Evolutionary conservation across 768 basidiomycete genomes (phyloP), one percentile per base, ranked within the genome.

Genomic region (Boletus reticuloceps): DNA sequence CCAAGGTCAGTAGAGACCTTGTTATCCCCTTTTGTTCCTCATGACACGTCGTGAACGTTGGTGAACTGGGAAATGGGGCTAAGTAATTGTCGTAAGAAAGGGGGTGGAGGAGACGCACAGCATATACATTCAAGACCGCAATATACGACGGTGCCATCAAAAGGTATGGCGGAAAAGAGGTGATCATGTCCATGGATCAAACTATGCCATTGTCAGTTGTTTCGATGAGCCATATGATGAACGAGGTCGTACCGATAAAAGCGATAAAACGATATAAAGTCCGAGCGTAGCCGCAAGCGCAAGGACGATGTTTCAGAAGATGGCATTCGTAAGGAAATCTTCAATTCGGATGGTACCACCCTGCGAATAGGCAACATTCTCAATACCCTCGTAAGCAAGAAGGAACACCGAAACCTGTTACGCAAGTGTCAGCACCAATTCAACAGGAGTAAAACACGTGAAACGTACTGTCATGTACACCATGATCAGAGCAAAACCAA

Each of bases 141-240:
- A 96, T 95, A 63, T 95, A 98, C 0, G 92, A 93, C 2, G 95
- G 95, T 1, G 93, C 91, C 78, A 98, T 84, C 56, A 96, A 80
- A 25, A 90, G 69, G 66, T 95, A 95, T 69, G 93, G 95, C 17
- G 94, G 34, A 72, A 98, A 95, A 4, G 89, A 91, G 0, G 96
- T 97, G 63, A 99, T 79, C 92, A 99, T 91, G 70, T 99, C 93
- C 94, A 97, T 3, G 96, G 96, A 62, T 98, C 94, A 63, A 97
- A 86, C 86, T 95, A 66, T 43, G 47, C 6, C 14, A 29, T 41
- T 6, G 44, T 44, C 38, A 40, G 44, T 56, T 31, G 40, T 22
- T 51, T 22, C 11, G 44, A 25, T 8, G 31, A 37, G 11, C 14
- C 16, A 29, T 1, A 14, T 11, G 20, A 22, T 2, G n/a, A 25